Conservation (phyloP, 176 grass and related monocot genomes). For the Ensete glaucum region DNA sequence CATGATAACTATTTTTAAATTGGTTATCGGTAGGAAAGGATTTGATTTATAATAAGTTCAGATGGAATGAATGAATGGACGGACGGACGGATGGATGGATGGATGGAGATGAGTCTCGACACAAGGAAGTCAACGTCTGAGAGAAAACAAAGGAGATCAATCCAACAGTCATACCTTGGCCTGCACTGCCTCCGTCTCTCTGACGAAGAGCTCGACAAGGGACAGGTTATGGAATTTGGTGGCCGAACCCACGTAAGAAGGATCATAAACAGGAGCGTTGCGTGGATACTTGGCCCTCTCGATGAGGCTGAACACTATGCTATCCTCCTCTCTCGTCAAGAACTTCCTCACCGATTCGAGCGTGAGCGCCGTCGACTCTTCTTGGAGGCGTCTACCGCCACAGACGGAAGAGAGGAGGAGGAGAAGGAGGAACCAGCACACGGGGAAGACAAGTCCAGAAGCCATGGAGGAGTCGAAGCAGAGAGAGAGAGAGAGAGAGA, state of each 20-base stretch:
- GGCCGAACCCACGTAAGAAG: background rate
- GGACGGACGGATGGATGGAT: too few species aligned
- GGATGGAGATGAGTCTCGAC: too few species aligned
- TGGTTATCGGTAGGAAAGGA: too few species aligned
- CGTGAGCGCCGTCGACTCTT: conserved; percentile 11
- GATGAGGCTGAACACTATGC: conserved; percentile 68
- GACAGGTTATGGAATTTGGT: conserved; percentile 8
- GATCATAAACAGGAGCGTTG: conserved; percentile 34
- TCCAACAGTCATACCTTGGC: conserved; percentile 31
- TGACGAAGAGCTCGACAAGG: conserved; percentile 43
- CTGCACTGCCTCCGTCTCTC: conserved; percentile 48
- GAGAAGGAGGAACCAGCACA: conserved; percentile 9
- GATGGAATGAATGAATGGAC: too few species aligned
- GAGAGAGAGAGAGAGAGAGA: too few species aligned
- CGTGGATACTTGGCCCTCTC: conserved; percentile 51
- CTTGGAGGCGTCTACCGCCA: background rate
- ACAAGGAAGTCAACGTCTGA: background rate
- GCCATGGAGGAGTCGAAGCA: conserved; percentile 25
- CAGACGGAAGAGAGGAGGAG: conserved; percentile 7
- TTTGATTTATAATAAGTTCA: too few species aligned
- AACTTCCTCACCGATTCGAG: conserved; percentile 53
- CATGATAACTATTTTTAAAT: too few species aligned
- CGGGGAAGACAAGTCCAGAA: background rate
- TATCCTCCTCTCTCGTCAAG: conserved; percentile 61
- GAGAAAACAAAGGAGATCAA: background rate